Base-by-base conservation (phyloP, 495 filamentous ascomycete species). In the Neurospora sp. region DNA sequence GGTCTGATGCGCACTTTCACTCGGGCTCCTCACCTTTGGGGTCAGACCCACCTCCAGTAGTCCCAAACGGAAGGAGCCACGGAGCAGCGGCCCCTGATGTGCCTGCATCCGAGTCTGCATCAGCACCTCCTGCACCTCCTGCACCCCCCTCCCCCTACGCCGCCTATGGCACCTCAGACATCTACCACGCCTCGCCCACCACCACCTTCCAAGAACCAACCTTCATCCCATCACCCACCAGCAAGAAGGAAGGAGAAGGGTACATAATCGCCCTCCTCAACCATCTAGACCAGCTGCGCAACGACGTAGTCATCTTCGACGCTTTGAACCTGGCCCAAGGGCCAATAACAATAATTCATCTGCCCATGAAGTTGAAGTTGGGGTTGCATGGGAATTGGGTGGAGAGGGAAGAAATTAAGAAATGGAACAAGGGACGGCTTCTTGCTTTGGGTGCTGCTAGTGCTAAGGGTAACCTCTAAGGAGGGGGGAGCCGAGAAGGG, bases 121-220 rank as follows among this genome's bases (percentile, higher is more conserved):
- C 27, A 31, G 3, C 27, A 31, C 27, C 27, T 27, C 27, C 27
- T 31, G 27, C 27, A 31, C 27, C 3, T 38, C 44, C 44, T 20
- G n/a, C 44, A 48, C 20, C n/a, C 44, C 0, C 18, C 42, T 1
- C 7, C 44, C 6, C 8, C 44, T 35, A 35, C 31, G 31, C 3
- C 4, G n/a, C n/a, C 46, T 76, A 53, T 16, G 77, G 79, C 7
- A 71, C 74, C 0, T 75, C 84, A 41, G 81, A 83, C 70, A 79
- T 82, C 11, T 88, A 83, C 72, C 87, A 83, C 72, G 78, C 84
- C 20, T 85, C 85, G 0, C 83, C 84, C 48, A 86, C 83, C 0
- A 82, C 81, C 71, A 84, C 85, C 3, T 86, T 88, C 75, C 88
- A 90, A 73, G 88, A 89, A 73, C 88, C 88, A 0, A 83, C 86